These are phyloP conservation scores for Iberis pinnata DNA, from an alignment of 345 rosid genomes.

Conservation along the genomic window DNA sequence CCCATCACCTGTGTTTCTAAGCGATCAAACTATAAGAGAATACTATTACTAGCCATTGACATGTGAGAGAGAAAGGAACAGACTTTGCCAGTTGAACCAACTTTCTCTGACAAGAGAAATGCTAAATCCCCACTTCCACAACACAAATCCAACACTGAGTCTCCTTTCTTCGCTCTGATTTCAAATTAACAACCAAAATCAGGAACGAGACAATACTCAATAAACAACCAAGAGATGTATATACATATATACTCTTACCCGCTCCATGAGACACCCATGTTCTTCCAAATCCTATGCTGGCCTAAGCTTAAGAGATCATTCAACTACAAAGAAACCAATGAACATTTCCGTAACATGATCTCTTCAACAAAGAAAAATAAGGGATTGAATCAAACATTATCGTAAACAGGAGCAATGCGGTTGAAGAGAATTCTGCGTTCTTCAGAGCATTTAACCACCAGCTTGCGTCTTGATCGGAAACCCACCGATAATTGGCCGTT, in stretches of 20 bases:
- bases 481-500: neutral
- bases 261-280: slow-evolving; percentile 78
- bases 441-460: slow-evolving; percentile 31
- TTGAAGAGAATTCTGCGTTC: slow-evolving; percentile 62
- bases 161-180: slow-evolving; percentile 60
- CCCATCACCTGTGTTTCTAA: slow-evolving; percentile 48
- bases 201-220: neutral
- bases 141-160: slow-evolving; percentile 69
- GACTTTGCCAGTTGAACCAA: slow-evolving; percentile 62
- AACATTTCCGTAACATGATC: neutral
- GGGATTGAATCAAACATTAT: slow-evolving; percentile 35
- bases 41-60: neutral
- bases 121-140: slow-evolving; percentile 91
- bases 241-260: slow-evolving; percentile 32
- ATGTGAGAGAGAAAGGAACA: slow-evolving; percentile 33
- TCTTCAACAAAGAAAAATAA: neutral
- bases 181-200: neutral
- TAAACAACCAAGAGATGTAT: neutral
- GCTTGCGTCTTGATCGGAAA: slow-evolving; percentile 2
- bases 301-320: slow-evolving; percentile 80
- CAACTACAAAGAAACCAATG: slow-evolving; percentile 32
- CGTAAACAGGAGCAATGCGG: slow-evolving; percentile 81
- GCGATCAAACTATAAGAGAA: slow-evolving; percentile 1
- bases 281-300: slow-evolving; percentile 86
- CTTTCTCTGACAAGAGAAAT: slow-evolving; percentile 76